Base-by-base conservation (phyloP, 768 basidiomycete species). In the Podaxis sp. region DNA sequence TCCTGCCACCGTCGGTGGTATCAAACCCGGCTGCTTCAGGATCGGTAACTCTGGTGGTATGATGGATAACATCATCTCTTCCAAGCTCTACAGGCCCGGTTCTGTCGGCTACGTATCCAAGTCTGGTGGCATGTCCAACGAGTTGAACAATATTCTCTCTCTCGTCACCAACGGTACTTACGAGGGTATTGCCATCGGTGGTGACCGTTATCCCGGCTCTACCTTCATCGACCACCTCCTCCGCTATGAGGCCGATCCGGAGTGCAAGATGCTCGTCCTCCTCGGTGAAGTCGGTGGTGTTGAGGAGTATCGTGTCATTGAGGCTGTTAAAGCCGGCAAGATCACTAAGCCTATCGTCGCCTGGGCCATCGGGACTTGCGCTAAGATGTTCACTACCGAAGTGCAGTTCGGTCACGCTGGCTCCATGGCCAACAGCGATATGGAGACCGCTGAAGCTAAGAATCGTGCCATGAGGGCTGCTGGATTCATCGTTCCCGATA, bases 1-100 rank as follows among this genome's bases (percentile, higher is more conserved):
- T 38, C 97, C 97, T 61, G 97, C 97, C 25, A 99, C 96, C 53
- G 96, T 98, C 57, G 96, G 96, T 78, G 96, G 96, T 70, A 97
- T 99, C 82, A 99, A 99, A 82, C 95, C 96, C 61, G 96, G 96
- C 46, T 98, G 96, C 82, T 98, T 98, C 91, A 86, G 95, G 75
- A 98, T 98, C 69, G 96, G 96, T 70, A 99, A 99, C 85, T 95
- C 93, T 62, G 96, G 96, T 81, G 96, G 93, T 70, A 98, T 98
- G 96, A 97, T 98, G 95, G 96, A 99, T 82, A 99, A 98, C 82
- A 95, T 98, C 79, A 97, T 98, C 71, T 80, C 95, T 5, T 96
- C 94, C 64, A 99, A 98, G 82, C 90, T 99, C 64, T 99, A 98
- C 85, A 94, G 95, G 69, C 80, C 95, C 27, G 96, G 96, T 59